Percentiles rank a stretch among this genome's conserved stretches.
Evolutionary conservation across 1,284 basidiomycete species (phyloP).

Genomic region (Tilletia indica): DNA sequence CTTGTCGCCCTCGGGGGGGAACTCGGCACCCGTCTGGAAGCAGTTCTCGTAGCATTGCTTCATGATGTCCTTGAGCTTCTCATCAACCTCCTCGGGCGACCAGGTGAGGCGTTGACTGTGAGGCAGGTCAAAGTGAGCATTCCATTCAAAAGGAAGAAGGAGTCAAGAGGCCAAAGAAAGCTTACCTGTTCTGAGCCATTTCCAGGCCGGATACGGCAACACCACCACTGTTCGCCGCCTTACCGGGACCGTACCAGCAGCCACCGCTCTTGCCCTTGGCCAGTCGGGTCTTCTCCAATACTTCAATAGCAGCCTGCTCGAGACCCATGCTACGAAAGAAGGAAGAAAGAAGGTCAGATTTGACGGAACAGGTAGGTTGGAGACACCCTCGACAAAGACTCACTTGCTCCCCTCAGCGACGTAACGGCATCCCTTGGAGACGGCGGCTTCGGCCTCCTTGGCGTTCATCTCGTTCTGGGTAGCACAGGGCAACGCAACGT

Average conservation of each 20-base stretch:
- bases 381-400: not conserved
- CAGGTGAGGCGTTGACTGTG: conserved; percentile 63
- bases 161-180: no score
- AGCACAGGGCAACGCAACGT: conserved; percentile 74
- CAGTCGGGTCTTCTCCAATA: conserved; percentile 68
- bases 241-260: conserved; percentile 43
- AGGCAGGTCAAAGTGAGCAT: conserved; percentile 60
- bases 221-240: conserved; percentile 53
- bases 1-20: conserved; percentile 63
- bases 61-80: conserved; percentile 69
- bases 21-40: conserved; percentile 66
- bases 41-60: conserved; percentile 67
- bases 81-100: conserved; percentile 70
- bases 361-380: not conserved
- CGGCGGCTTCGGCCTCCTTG: conserved; percentile 70
- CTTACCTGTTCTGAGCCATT: conserved; percentile 66
- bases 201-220: conserved; percentile 69
- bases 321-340: conserved; percentile 40
- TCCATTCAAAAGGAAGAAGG: not conserved
- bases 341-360: not conserved
- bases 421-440: conserved; percentile 70
- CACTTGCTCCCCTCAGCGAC: conserved; percentile 73
- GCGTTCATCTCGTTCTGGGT: conserved; percentile 76
- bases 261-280: conserved; percentile 56
- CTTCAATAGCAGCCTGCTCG: conserved; percentile 66